Percentiles rank a stretch among this genome's conserved stretches.
These are phyloP conservation scores for Hsuehochloa calcarea DNA, from an alignment of 176 grass and related monocot genomes.

Conservation along the genomic window DNA sequence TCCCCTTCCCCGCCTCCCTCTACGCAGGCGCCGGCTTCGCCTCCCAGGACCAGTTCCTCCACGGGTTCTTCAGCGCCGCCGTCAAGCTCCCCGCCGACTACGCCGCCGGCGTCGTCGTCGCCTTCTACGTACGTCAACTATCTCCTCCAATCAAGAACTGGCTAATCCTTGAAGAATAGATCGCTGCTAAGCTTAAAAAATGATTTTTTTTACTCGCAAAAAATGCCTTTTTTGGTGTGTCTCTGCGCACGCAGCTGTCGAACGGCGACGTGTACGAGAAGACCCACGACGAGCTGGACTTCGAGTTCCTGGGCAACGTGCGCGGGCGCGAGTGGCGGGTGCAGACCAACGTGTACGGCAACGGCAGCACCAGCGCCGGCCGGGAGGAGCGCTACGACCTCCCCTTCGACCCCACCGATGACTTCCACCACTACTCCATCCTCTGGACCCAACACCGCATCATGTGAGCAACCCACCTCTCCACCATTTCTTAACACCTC, in stretches of 20 bases:
- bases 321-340: conserved; percentile 84
- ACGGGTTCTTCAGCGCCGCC: conserved; percentile 91
- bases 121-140: conserved; percentile 58
- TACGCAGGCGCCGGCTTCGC: conserved; percentile 81
- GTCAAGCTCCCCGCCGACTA: conserved; percentile 78
- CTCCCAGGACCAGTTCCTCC: conserved; percentile 73
- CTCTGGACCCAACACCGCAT: conserved; percentile 63
- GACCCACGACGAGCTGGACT: conserved; percentile 96
- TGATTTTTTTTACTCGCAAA: too few relatives aligned
- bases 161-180: neutral
- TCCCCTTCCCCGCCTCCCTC: neutral
- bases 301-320: conserved; percentile 94
- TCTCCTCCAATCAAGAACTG: neutral
- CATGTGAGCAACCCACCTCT: conserved; percentile 43
- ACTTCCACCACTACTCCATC: conserved; percentile 92
- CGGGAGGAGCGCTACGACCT: conserved; percentile 93
- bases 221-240: neutral
- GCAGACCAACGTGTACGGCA: conserved; percentile 91
- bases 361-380: conserved; percentile 74
- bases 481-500: neutral
- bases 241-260: conserved; percentile 50
- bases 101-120: conserved; percentile 83
- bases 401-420: conserved; percentile 85
- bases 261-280: conserved; percentile 83
- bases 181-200: neutral